Conservation (phyloP, 2,329 filamentous ascomycete species). For the Nothomitra cinnamomea region DNA sequence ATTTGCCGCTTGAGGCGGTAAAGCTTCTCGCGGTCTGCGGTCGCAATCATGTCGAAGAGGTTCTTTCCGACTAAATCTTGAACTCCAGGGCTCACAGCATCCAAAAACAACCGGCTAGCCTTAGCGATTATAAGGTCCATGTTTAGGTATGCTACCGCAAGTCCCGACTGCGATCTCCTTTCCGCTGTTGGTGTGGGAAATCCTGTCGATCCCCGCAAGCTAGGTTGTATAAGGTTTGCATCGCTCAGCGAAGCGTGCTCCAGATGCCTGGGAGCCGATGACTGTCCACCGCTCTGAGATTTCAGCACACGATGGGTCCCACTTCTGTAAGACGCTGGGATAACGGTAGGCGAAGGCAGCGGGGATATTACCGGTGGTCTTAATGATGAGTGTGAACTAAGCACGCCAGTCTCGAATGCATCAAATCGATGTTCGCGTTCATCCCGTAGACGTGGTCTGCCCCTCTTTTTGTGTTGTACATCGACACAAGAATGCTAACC, state of each 20-base stretch:
- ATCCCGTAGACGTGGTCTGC: constrained; percentile 59
- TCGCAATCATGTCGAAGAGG: constrained; percentile 26
- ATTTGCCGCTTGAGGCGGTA: constrained; percentile 27
- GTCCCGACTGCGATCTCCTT: constrained; percentile 7
- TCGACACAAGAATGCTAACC: constrained; percentile 57
- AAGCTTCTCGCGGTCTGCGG: constrained; percentile 25
- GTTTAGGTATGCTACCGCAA: constrained; percentile 26
- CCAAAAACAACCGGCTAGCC: constrained; percentile 27
- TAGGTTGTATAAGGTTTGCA: neutral
- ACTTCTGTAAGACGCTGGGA: neutral
- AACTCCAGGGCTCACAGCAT: constrained; percentile 22
- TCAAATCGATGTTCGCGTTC: constrained; percentile 46
- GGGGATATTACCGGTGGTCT: constrained; percentile 5
- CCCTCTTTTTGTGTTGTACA: constrained; percentile 74
- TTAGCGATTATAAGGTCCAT: constrained; percentile 30
- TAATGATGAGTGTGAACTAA: neutral
- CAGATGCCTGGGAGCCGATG: neutral
- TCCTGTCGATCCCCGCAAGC: neutral
- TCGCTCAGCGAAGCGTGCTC: neutral
- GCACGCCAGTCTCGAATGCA: constrained; percentile 11
- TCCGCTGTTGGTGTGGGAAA: neutral
- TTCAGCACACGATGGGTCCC: neutral
- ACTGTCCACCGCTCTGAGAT: neutral
- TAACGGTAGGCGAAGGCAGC: neutral
- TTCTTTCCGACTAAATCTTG: constrained; percentile 22